Percentiles rank a stretch among this genome's conserved stretches.
These are phyloP conservation scores for Pseudogymnoascus sp. DNA, from an alignment of 2,329 filamentous ascomycete genomes.

Conservation along the genomic window DNA sequence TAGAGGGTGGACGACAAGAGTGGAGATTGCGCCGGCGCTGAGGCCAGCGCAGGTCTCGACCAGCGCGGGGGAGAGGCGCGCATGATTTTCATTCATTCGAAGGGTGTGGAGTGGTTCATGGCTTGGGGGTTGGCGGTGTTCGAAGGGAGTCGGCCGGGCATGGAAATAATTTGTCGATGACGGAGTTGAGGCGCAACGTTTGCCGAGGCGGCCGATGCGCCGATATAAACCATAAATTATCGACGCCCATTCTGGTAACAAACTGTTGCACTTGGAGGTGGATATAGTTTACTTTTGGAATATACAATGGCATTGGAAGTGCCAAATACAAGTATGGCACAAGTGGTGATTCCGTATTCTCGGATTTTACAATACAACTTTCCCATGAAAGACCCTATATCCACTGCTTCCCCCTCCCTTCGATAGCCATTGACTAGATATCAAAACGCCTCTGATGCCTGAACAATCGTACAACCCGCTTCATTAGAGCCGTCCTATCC, in stretches of 20 bases:
- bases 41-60: conserved; percentile 87
- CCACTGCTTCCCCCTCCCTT: not conserved
- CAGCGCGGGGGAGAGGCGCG: conserved; percentile 62
- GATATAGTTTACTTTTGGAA: not conserved
- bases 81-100: conserved; percentile 31
- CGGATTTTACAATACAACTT: conserved; percentile 3
- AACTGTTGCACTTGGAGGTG: not conserved
- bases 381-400: not conserved
- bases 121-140: not conserved
- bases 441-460: not conserved
- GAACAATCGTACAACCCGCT: conserved; percentile 4
- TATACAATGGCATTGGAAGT: not conserved
- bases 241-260: not conserved
- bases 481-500: not conserved
- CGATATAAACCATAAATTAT: not conserved
- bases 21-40: conserved; percentile 77
- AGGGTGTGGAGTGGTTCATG: conserved; percentile 12
- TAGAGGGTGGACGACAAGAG: conserved; percentile 80
- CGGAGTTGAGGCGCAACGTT: conserved; percentile 18
- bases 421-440: not conserved
- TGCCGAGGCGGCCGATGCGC: conserved; percentile 8
- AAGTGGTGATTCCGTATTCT: conserved; percentile 5
- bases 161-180: conserved; percentile 11
- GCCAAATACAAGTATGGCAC: not conserved
- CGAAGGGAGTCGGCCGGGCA: not conserved